Conservation (phyloP, 306 rosid species). For the Spatholobus suberectus region DNA sequence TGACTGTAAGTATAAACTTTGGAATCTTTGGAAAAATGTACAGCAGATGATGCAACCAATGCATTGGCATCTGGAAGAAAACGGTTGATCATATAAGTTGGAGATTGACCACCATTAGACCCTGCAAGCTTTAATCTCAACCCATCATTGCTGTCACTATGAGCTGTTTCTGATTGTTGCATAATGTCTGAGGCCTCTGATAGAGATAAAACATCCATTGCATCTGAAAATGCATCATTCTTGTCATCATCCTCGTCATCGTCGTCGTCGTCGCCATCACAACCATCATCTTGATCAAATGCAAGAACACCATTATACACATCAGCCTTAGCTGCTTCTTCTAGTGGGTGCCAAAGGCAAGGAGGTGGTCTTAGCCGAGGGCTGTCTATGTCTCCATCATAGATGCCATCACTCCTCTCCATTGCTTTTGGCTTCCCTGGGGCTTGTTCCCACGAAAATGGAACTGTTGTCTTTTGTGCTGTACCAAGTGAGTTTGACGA, state of each 20-base stretch:
- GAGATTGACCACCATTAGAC: neutral
- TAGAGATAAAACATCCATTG: neutral
- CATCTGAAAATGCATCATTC: neutral
- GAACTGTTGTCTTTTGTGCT: neutral
- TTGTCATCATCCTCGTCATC: neutral
- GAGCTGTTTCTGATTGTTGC: neutral
- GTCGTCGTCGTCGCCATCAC: neutral
- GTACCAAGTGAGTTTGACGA: neutral
- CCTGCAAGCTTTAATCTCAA: neutral
- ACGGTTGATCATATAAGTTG: neutral
- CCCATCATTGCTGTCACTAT: neutral
- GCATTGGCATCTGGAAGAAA: neutral
- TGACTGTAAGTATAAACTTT: neutral
- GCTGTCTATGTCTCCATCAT: neutral
- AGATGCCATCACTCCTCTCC: neutral
- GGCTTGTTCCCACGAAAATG: slow-evolving; percentile 8
- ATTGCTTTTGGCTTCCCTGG: neutral
- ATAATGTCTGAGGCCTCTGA: neutral
- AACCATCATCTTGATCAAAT: slow-evolving; percentile 1
- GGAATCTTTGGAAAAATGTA: neutral
- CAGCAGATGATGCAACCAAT: neutral
- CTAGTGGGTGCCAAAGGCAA: neutral
- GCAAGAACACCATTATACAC: neutral
- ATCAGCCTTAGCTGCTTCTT: neutral
- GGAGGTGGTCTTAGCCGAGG: slow-evolving; percentile 8